Evolutionary conservation across 352 stramenopile species (phyloP).

Genomic region (Phytophthora pinifolia): DNA sequence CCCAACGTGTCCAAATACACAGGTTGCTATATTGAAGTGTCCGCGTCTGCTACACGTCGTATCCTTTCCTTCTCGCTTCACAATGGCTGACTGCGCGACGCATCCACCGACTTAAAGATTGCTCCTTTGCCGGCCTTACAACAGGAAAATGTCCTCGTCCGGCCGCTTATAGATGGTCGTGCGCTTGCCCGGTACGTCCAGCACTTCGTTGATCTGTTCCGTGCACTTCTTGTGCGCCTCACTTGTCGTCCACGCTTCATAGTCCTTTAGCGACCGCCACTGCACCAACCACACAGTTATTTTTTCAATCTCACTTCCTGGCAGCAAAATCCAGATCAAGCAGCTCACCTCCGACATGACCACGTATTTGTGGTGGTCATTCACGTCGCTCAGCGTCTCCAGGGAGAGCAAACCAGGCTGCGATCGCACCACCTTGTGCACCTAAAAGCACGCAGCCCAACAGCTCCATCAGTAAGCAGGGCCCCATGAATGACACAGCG

Average conservation of each 20-base stretch:
- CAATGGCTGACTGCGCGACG: slow-evolving; percentile 8
- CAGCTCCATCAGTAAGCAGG: slow-evolving; percentile 3
- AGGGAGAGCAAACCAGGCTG: slow-evolving; percentile 80
- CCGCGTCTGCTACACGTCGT: neutral
- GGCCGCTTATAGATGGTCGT: slow-evolving; percentile 83
- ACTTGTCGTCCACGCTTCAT: slow-evolving; percentile 74
- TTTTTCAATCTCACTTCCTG: neutral
- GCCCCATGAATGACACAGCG: too few species aligned
- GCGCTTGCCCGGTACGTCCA: slow-evolving; percentile 84
- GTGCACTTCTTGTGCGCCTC: slow-evolving; percentile 83
- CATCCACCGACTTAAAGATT: slow-evolving; percentile 17
- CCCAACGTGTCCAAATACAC: slow-evolving; percentile 8
- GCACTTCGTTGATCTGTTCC: slow-evolving; percentile 82
- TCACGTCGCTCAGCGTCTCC: slow-evolving; percentile 79
- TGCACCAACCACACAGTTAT: slow-evolving; percentile 21
- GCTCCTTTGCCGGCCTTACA: slow-evolving; percentile 33
- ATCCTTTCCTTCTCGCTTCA: neutral
- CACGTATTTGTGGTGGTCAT: slow-evolving; percentile 89
- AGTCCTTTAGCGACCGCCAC: slow-evolving; percentile 83
- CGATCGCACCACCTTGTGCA: slow-evolving; percentile 71
- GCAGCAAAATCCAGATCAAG: too few species aligned
- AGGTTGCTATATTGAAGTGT: slow-evolving; percentile 14
- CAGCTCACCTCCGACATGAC: slow-evolving; percentile 73
- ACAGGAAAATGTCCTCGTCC: slow-evolving; percentile 85
- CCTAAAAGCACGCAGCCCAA: slow-evolving; percentile 26